A percentile compares a stretch with the other conserved stretches of the same genome.
Conservation (phyloP, 1,284 basidiomycete species). For the Irpex sp. region DNA sequence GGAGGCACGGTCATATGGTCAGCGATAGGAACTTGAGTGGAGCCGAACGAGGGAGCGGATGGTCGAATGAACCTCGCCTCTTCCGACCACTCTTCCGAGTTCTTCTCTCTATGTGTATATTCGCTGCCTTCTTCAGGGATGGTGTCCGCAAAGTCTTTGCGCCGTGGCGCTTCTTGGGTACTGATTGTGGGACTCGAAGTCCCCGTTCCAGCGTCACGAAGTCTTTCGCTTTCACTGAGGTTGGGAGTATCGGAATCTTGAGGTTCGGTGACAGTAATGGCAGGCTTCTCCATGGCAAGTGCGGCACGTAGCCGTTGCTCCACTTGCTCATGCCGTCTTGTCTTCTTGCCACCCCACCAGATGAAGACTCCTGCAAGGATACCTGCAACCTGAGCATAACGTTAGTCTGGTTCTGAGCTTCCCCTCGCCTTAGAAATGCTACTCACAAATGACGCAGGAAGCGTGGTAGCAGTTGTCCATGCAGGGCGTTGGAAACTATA, state of each 20-base stretch:
- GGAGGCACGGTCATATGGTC: slow-evolving; percentile 34
- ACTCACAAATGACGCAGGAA: slow-evolving; percentile 75
- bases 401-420: background rate
- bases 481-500: slow-evolving; percentile 53
- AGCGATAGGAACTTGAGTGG: slow-evolving; percentile 20
- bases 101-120: background rate
- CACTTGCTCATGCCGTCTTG: slow-evolving; percentile 76
- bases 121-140: background rate
- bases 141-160: slow-evolving; percentile 12
- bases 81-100: background rate
- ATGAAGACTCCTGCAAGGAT: slow-evolving; percentile 79
- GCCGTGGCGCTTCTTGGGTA: slow-evolving; percentile 3
- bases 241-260: background rate
- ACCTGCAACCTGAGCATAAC: slow-evolving; percentile 36
- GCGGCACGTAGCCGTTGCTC: slow-evolving; percentile 68
- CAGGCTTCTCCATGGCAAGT: slow-evolving; percentile 41
- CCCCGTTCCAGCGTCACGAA: slow-evolving; percentile 1
- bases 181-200: slow-evolving; percentile 8
- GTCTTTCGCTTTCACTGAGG: background rate
- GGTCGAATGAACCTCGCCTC: background rate
- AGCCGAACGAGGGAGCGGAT: background rate
- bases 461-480: slow-evolving; percentile 70
- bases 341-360: slow-evolving; percentile 73
- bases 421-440: background rate
- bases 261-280: background rate